These are phyloP conservation scores for Vitis cinerea DNA, from an alignment of 164 flowering plant species.

Conservation along the genomic window DNA sequence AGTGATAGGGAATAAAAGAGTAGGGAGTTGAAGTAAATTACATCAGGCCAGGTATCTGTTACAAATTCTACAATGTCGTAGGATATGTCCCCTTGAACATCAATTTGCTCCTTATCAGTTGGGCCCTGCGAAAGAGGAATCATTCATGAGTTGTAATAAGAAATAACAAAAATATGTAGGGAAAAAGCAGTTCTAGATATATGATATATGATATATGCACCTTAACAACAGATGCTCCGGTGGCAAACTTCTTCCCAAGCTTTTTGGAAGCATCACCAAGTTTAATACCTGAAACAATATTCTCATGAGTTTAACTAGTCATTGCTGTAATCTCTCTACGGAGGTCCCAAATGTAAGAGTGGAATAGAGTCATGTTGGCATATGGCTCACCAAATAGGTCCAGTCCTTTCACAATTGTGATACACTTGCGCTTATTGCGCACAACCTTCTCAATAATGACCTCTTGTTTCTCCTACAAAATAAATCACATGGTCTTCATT, in stretches of 20 bases:
- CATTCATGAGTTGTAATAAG: conserved; percentile 3
- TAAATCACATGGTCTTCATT: neutral
- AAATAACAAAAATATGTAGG: neutral
- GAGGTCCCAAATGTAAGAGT: neutral
- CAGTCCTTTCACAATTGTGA: conserved; percentile 82
- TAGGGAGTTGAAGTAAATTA: conserved; percentile 27
- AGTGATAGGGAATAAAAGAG: neutral
- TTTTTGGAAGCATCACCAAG: conserved; percentile 98
- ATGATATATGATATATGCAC: conserved; percentile 25
- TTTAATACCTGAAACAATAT: conserved; percentile 64
- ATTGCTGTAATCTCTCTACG: too few relatives aligned
- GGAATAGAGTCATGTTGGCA: neutral
- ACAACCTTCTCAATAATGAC: conserved; percentile 82
- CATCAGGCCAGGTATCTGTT: conserved; percentile 93
- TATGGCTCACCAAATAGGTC: conserved; percentile 77
- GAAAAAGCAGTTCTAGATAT: neutral
- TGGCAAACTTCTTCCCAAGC: conserved; percentile 97
- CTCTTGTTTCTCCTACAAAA: conserved; percentile 71
- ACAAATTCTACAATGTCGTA: conserved; percentile 91
- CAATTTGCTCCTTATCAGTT: conserved; percentile 96
- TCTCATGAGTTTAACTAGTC: too few relatives aligned
- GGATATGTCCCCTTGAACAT: conserved; percentile 94
- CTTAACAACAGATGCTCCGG: conserved; percentile 99
- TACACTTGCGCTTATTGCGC: conserved; percentile 82
- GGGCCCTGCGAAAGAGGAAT: conserved; percentile 60